A percentile compares a stretch with the other conserved stretches of the same genome.
phyloP scores from a whole-genome alignment of 73 alveolate genomes.

The Paramecium sonneborni region DNA sequence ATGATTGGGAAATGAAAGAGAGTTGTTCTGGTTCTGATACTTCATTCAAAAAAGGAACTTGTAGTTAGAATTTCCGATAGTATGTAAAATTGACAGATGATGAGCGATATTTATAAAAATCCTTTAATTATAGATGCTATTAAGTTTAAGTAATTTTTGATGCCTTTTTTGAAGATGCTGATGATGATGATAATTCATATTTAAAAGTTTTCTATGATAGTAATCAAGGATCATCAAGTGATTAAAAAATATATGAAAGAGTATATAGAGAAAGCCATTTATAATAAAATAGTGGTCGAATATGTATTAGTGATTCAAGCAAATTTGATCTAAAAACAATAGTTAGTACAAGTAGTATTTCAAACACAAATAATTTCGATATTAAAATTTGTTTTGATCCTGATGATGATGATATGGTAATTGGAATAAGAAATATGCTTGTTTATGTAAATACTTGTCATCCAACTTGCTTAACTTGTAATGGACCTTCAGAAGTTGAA shows the following conservation, averaged over 20 bases:
- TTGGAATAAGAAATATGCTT: constrained; percentile 1
- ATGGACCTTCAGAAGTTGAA: constrained; percentile 10
- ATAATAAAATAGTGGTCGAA: neutral
- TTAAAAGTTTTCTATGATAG: neutral
- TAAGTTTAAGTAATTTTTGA: neutral
- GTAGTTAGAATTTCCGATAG: neutral
- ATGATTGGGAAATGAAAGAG: neutral
- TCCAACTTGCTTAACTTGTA: constrained; percentile 16
- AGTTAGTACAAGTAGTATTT: neutral
- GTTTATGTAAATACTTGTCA: neutral
- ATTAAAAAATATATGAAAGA: neutral
- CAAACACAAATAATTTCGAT: neutral
- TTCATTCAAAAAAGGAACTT: neutral
- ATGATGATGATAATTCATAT: neutral
- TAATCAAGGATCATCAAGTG: neutral
- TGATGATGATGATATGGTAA: neutral
- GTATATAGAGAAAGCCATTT: neutral
- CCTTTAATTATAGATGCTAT: neutral
- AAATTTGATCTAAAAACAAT: neutral
- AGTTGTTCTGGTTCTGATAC: neutral
- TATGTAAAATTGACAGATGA: neutral
- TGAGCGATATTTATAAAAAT: neutral
- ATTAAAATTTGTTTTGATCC: neutral
- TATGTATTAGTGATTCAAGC: neutral
- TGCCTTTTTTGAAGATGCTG: neutral